A percentile compares a stretch with the other conserved stretches of the same genome.
These are phyloP conservation scores for Paspalum notatum DNA, from an alignment of 176 grass and related monocot genomes.

Conservation along the genomic window DNA sequence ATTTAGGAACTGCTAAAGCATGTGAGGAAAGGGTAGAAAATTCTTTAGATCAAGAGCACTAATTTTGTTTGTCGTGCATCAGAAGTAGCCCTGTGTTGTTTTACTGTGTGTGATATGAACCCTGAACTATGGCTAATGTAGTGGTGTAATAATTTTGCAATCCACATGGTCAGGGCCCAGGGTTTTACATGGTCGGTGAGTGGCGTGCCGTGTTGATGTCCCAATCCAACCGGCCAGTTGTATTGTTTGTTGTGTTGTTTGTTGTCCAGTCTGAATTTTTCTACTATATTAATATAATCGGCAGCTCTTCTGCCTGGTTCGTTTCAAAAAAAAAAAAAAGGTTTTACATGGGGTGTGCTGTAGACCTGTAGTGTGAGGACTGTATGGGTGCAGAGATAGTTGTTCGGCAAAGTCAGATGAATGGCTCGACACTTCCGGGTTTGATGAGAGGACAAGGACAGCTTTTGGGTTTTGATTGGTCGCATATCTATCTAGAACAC, in stretches of 20 bases:
- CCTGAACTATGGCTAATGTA: slow-evolving; percentile 37
- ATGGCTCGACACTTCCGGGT: slow-evolving; percentile 32
- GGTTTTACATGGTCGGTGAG: no score
- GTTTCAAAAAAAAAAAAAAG: no score
- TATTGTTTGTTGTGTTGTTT: no score
- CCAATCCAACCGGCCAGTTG: no score
- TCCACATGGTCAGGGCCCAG: slow-evolving; percentile 18
- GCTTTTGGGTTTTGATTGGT: slow-evolving; percentile 26
- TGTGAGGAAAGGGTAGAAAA: not conserved
- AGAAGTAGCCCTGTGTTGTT: not conserved
- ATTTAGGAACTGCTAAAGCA: not conserved
- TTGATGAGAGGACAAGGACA: slow-evolving; percentile 23
- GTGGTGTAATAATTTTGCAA: slow-evolving; percentile 5
- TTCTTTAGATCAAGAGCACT: not conserved
- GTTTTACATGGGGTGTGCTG: slow-evolving; percentile 3
- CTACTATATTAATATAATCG: no score
- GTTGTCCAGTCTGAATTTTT: no score
- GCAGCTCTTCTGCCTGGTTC: no score
- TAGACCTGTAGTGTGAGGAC: not conserved
- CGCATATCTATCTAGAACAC: slow-evolving; percentile 2
- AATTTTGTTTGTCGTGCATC: slow-evolving; percentile 9
- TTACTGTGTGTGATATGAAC: not conserved
- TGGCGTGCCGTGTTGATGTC: no score
- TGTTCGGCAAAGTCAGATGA: slow-evolving; percentile 29
- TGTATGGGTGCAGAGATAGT: slow-evolving; percentile 29